phyloP scores from a whole-genome alignment of 2,329 filamentous ascomycete species.

The Beauveria sp. region DNA sequence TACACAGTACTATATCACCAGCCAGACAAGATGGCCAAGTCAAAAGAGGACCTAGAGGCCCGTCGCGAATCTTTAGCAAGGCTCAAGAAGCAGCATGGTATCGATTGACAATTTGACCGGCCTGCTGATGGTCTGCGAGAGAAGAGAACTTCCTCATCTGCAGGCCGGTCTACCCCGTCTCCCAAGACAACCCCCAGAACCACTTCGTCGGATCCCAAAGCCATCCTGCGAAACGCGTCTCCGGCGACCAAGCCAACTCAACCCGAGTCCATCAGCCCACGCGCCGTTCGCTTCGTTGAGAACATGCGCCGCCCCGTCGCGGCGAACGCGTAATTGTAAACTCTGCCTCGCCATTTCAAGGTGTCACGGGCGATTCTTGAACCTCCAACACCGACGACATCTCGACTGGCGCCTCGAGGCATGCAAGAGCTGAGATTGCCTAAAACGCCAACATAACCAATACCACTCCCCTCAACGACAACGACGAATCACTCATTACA shows the following conservation, averaged over 20 bases:
- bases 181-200: conserved; percentile 31
- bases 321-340: conserved; percentile 28
- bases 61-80: conserved; percentile 96
- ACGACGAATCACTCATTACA: background rate
- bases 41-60: conserved; percentile 88
- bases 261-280: conserved; percentile 29
- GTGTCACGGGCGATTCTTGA: background rate
- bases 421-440: conserved; percentile 8
- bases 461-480: background rate
- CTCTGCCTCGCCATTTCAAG: background rate
- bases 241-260: conserved; percentile 27
- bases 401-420: conserved; percentile 1
- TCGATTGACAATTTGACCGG: conserved; percentile 88
- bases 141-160: conserved; percentile 41
- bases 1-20: conserved; percentile 53
- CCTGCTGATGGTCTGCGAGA: conserved; percentile 45
- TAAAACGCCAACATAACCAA: background rate
- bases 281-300: conserved; percentile 36
- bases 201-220: conserved; percentile 33
- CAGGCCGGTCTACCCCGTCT: conserved; percentile 49
- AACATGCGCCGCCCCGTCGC: conserved; percentile 29
- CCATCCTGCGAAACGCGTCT: conserved; percentile 37
- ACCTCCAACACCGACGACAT: background rate
- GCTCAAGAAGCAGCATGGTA: conserved; percentile 95
- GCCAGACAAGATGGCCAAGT: conserved; percentile 64